Conservation (phyloP, 164 flowering plant species). For the Houttuynia cordata region DNA sequence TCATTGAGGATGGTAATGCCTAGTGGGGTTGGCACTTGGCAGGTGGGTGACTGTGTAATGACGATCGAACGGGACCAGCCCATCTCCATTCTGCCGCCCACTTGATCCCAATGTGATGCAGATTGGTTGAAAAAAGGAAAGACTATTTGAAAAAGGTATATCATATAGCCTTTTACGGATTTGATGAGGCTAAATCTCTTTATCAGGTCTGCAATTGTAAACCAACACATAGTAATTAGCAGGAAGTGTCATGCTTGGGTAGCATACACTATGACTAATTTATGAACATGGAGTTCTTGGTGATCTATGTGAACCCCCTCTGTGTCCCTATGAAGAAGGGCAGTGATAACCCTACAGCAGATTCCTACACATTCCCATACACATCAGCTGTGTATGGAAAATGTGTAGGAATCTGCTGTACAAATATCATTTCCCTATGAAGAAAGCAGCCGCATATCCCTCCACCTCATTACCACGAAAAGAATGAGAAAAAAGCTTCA, state of each 20-base stretch:
- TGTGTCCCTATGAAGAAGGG: neutral
- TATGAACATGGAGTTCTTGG: too few species aligned
- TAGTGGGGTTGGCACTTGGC: neutral
- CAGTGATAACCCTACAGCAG: too few species aligned
- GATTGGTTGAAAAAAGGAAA: too few species aligned
- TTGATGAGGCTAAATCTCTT: neutral
- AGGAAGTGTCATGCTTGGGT: neutral
- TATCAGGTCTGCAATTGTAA: neutral
- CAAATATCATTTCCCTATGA: too few species aligned
- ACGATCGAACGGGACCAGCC: neutral
- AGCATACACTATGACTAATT: too few species aligned
- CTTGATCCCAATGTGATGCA: too few species aligned
- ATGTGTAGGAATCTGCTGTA: too few species aligned
- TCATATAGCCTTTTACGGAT: neutral
- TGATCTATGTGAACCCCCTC: too few species aligned
- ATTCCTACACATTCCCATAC: too few species aligned
- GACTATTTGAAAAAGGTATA: too few species aligned
- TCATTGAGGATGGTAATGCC: neutral
- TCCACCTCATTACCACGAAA: slow-evolving; percentile 2
- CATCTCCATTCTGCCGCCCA: neutral
- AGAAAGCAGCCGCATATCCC: neutral
- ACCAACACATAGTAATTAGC: neutral
- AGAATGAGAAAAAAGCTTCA: slow-evolving; percentile 2
- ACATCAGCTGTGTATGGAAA: too few species aligned
- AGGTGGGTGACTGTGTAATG: slow-evolving; percentile 2